These are phyloP conservation scores for Fonsecaea erecta DNA, from an alignment of 2,329 filamentous ascomycete genomes.

Conservation along the genomic window DNA sequence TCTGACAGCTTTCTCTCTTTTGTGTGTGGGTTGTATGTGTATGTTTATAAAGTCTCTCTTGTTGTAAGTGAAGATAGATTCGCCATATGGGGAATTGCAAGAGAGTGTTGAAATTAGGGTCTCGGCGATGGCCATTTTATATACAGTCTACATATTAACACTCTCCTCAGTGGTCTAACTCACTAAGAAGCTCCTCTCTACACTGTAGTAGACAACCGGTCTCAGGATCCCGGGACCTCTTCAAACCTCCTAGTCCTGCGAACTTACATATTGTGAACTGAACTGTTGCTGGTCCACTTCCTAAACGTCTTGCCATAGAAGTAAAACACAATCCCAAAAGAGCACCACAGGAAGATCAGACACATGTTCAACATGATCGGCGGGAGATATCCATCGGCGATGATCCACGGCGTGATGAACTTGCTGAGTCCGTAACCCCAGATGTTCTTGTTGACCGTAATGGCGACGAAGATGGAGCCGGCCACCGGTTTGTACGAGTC, in stretches of 20 bases:
- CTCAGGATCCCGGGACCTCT: neutral
- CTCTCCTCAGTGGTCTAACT: no score
- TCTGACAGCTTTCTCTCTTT: neutral
- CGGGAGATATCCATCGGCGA: conserved; percentile 58
- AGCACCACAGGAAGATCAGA: conserved; percentile 53
- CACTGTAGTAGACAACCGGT: neutral
- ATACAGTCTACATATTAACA: no score
- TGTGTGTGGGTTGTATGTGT: neutral
- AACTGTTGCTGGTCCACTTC: conserved; percentile 15
- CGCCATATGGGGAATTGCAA: no score
- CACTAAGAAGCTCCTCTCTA: neutral
- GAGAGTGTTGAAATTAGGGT: no score
- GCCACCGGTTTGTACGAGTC: conserved; percentile 68
- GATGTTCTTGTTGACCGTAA: conserved; percentile 11
- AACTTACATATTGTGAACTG: conserved; percentile 6
- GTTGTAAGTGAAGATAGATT: no score
- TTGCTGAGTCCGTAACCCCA: conserved; percentile 4
- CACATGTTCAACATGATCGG: conserved; percentile 65
- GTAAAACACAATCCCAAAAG: conserved; percentile 58
- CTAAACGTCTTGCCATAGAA: conserved; percentile 61
- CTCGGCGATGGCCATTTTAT: no score
- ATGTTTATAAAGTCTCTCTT: no score
- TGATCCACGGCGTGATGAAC: conserved; percentile 63
- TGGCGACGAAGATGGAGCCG: conserved; percentile 60
- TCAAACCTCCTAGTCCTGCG: neutral